Evolutionary conservation across 2,329 filamentous ascomycete genomes (phyloP).

Genomic region (Karstenula rhodostoma): DNA sequence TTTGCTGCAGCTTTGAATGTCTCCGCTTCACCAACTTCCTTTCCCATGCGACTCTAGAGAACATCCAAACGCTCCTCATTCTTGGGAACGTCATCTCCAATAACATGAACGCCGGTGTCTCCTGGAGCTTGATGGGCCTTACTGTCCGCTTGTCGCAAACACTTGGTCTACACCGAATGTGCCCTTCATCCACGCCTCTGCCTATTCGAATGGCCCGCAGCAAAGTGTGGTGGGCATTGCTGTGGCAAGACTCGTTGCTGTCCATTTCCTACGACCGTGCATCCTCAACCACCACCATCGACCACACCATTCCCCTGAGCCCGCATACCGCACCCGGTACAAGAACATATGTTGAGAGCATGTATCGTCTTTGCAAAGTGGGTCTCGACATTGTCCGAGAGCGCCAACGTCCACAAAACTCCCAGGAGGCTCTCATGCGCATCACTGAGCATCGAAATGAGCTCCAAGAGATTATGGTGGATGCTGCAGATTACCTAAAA

Average conservation of each 20-base stretch:
- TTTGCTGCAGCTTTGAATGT: slow-evolving; percentile 72
- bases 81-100: slow-evolving; percentile 69
- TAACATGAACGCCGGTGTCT: slow-evolving; percentile 71
- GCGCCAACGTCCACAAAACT: slow-evolving; percentile 62
- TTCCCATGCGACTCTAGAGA: slow-evolving; percentile 67
- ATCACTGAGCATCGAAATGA: slow-evolving; percentile 66
- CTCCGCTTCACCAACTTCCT: slow-evolving; percentile 70
- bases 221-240: slow-evolving; percentile 65
- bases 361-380: slow-evolving; percentile 64
- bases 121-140: slow-evolving; percentile 67
- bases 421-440: slow-evolving; percentile 61
- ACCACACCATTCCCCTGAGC: slow-evolving; percentile 52
- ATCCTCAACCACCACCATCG: slow-evolving; percentile 64
- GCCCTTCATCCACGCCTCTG: slow-evolving; percentile 60
- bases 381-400: slow-evolving; percentile 68
- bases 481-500: slow-evolving; percentile 65
- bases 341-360: slow-evolving; percentile 65
- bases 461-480: slow-evolving; percentile 65
- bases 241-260: slow-evolving; percentile 71
- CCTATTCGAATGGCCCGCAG: slow-evolving; percentile 53
- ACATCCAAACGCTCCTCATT: slow-evolving; percentile 68
- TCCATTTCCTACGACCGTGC: slow-evolving; percentile 70
- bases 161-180: slow-evolving; percentile 67
- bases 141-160: slow-evolving; percentile 68
- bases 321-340: slow-evolving; percentile 57